Evolutionary conservation across 805 yeast species (phyloP).

Genomic region (Sporopachydermia lactativora): DNA sequence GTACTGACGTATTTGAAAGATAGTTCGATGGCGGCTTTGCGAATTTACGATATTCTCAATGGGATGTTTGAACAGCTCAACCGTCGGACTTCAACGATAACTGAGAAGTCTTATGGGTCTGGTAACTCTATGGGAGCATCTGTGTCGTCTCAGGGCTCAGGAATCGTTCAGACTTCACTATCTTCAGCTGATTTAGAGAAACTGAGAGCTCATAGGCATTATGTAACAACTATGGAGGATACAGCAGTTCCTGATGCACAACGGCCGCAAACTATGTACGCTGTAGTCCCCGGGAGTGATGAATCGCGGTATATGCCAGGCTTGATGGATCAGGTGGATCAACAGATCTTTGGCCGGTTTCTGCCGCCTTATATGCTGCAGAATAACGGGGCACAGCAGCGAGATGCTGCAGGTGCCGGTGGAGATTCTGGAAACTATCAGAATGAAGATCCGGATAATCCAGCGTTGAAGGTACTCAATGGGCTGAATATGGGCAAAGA

Average conservation of each 20-base stretch:
- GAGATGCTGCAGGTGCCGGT: neutral
- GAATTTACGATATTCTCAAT: constrained; percentile 70
- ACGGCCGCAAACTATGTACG: neutral
- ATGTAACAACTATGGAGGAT: constrained; percentile 4
- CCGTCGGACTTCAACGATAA: constrained; percentile 32
- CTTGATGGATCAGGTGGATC: constrained; percentile 71
- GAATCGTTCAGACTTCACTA: neutral
- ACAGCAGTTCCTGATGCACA: neutral
- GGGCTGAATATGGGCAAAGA: neutral
- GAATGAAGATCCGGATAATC: no score
- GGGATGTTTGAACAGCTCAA: constrained; percentile 70
- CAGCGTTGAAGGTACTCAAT: no score
- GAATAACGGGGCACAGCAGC: neutral
- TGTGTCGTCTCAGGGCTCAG: no score
- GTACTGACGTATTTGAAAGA: constrained; percentile 60
- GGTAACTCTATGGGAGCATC: neutral
- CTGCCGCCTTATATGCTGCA: constrained; percentile 71
- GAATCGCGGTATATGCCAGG: constrained; percentile 51
- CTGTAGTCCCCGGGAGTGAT: neutral
- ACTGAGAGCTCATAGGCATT: constrained; percentile 1
- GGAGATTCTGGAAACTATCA: constrained; percentile 19
- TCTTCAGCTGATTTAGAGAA: neutral
- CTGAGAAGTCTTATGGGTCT: neutral
- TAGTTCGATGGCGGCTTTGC: constrained; percentile 60
- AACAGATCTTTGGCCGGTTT: constrained; percentile 72